Conservation (phyloP, 2,329 filamentous ascomycete genomes). For the Ascochyta lentis region DNA sequence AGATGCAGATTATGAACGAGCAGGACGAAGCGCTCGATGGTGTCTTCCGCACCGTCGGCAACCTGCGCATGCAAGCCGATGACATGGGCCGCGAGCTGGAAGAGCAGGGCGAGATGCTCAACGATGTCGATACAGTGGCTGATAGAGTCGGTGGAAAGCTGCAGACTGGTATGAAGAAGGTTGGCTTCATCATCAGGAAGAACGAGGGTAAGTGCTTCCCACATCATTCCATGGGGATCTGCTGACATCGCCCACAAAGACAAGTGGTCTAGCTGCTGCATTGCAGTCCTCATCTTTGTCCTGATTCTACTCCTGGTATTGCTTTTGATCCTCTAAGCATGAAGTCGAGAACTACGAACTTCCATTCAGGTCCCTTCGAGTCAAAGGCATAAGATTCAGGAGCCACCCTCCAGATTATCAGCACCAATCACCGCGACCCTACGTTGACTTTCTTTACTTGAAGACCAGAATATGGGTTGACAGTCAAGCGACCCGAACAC, state of each 20-base stretch:
- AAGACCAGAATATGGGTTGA: neutral
- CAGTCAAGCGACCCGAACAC: neutral
- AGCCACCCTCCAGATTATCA: no score
- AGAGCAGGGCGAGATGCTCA: conserved; percentile 89
- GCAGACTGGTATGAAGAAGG: conserved; percentile 83
- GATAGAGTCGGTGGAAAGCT: conserved; percentile 88
- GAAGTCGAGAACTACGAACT: neutral
- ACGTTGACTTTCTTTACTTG: neutral
- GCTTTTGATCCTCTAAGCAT: conserved; percentile 67
- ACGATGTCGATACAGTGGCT: conserved; percentile 81
- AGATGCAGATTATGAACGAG: conserved; percentile 89
- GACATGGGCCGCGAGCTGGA: conserved; percentile 96
- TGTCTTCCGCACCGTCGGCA: conserved; percentile 92
- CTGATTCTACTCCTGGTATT: conserved; percentile 86
- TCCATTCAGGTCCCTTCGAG: no score
- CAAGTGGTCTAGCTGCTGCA: conserved; percentile 85
- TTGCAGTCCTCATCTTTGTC: conserved; percentile 84
- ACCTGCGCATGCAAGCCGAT: conserved; percentile 85
- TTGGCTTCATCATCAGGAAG: conserved; percentile 81
- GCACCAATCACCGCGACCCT: neutral
- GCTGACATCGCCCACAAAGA: conserved; percentile 52
- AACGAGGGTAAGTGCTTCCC: conserved; percentile 74
- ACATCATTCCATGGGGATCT: neutral
- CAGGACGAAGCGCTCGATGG: conserved; percentile 93
- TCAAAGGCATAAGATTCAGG: neutral